These are phyloP conservation scores for Globisporangium mamillatum DNA, from an alignment of 352 stramenopile genomes.

Conservation along the genomic window DNA sequence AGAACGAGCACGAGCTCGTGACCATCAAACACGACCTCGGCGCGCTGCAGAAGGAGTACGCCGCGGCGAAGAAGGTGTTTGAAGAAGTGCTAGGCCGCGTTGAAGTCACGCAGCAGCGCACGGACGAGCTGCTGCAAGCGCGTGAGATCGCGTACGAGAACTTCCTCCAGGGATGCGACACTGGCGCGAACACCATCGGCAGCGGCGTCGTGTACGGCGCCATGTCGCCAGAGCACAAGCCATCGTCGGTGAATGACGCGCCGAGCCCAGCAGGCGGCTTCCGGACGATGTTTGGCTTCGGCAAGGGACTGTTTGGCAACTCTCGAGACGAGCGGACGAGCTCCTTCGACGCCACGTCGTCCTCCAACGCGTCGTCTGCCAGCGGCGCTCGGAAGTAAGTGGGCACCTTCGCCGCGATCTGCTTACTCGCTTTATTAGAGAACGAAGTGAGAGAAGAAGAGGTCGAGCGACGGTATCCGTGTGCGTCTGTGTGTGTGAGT, in stretches of 20 bases:
- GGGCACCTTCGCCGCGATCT: background rate
- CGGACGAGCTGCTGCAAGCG: constrained; percentile 66
- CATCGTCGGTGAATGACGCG: constrained; percentile 30
- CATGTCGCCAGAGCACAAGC: constrained; percentile 31
- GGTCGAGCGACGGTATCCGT: constrained; percentile 3
- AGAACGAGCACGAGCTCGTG: constrained; percentile 71
- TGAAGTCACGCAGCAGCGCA: constrained; percentile 67
- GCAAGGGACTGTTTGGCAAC: constrained; percentile 60
- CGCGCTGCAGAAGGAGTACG: constrained; percentile 73
- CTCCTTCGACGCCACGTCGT: constrained; percentile 45
- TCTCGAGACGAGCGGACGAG: constrained; percentile 51
- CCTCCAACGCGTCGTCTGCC: constrained; percentile 20
- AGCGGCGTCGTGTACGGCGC: constrained; percentile 24
- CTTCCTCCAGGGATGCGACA: constrained; percentile 67
- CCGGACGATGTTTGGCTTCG: constrained; percentile 67
- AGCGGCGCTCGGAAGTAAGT: constrained; percentile 14
- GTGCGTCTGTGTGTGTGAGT: constrained; percentile 14
- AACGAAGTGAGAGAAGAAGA: constrained; percentile 4
- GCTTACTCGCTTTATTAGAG: constrained; percentile 14
- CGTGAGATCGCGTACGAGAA: constrained; percentile 73
- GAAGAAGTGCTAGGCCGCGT: constrained; percentile 69
- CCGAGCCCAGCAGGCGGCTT: constrained; percentile 39
- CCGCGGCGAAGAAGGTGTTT: constrained; percentile 75
- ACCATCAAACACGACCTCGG: constrained; percentile 78
- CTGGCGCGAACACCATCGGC: constrained; percentile 20